Evolutionary conservation across 2,329 filamentous ascomycete species (phyloP), one percentile per base, ranked within the genome.

Genomic region (Hyphodiscus sp.): DNA sequence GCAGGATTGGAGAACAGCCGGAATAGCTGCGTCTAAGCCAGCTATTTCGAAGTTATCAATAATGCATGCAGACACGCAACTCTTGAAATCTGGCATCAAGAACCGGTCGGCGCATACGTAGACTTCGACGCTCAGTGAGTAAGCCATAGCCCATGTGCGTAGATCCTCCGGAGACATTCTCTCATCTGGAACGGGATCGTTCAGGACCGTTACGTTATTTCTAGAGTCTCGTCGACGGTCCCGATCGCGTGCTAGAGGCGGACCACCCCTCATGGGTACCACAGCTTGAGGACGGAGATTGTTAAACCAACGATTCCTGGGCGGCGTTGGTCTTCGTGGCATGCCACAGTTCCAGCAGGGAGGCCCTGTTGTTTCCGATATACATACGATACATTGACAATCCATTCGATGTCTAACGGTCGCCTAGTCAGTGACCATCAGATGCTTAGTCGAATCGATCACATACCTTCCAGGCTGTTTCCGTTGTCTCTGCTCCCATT

Each of bases 61-160:
- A 52, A 70, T 69, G 29, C 64, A 70, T 3, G 71, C 68, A 48
- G 73, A 68, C 41, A 78, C 69, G 45, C 68, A 70, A 4, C 53
- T 56, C 59, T 75, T 74, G 63, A 78, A 74, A 47, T 71, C 71
- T 23, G 73, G 69, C 61, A 78, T 71, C 50, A 77, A 67, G 61
- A 72, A 77, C 49, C 73, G 71, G 58, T 76, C 70, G 8, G 75
- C 75, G 50, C 74, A 73, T 49, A 77, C 73, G 64, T 78, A 78
- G 13, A 77, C 74, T 50, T 76, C 73, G 13, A 78, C 60, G 59
- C 72, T 73, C 38, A 77, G 68, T 56, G 74, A 70, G 59, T 75
- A 77, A 1, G 73, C 64, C 47, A 76, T 65, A 2, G 76, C 68
- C 74, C 75, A 78, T 3, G 74, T 74, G 15, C 69, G 69, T 56